Evolutionary conservation across 306 rosid species (phyloP), one percentile per base, ranked within the genome.

Genomic region (Prunus mira): DNA sequence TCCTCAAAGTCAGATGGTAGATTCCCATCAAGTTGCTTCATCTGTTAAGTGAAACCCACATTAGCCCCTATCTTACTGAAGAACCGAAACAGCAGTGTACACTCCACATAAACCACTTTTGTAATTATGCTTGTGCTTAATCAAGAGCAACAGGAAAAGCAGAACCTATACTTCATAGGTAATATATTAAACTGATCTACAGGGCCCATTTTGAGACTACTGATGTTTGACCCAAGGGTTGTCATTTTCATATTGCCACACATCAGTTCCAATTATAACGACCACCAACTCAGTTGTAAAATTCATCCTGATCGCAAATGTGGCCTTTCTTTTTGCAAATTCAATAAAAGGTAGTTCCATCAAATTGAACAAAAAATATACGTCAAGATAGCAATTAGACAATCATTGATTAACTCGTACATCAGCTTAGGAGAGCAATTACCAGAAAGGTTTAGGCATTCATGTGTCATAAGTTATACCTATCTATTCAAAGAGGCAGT

Each of bases 1-100:
- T 88, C 91, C 75, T 85, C 92, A 45, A 93, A 73, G 28, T 83
- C 70, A 56, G 81, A 38, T 3, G 93, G 93, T 84, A 86, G 84
- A 81, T 89, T 86, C 56, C 68, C 70, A 67, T 88, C 97, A 56
- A 93, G 86, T 77, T 82, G 78, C 66, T 88, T 84, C 69, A 82
- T 82, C 98, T 91, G 91, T 78, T n/a, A 74, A 80, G 67, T 18
- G 69, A 43, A 85, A 73, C 70, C 74, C 72, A 62, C 50, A 51
- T 78, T 80, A 80, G 83, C 85, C 60, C 13, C 14, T 27, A 22
- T 43, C 28, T 62, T 28, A 34, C 41, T 28, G 11, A 24, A 60
- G 19, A 24, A 51, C 34, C 14, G 20, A 54, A 52, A 5, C 51
- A 6, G n/a, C n/a, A 71, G 27, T 12, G 8, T 20, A 34, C 41